A percentile compares a stretch with the other conserved stretches of the same genome.
These are phyloP conservation scores for Wickerhamiella azymoides DNA, from an alignment of 805 yeast species.

Conservation along the genomic window DNA sequence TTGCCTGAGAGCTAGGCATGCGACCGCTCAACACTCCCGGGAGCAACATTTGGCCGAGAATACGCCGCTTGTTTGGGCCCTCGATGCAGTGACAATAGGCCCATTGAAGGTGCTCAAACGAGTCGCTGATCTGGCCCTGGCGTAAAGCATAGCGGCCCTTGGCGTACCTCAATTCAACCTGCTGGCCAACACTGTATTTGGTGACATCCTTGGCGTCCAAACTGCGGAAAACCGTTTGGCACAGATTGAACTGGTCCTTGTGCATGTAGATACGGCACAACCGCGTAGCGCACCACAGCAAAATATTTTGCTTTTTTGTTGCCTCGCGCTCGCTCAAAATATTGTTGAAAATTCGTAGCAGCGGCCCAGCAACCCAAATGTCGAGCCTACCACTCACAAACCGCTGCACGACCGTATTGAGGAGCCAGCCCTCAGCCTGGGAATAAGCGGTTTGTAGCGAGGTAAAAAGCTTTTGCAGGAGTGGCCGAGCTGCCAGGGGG, in stretches of 20 bases:
- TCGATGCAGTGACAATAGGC: conserved; percentile 33
- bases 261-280: conserved; percentile 42
- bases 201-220: conserved; percentile 30
- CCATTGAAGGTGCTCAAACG: conserved; percentile 36
- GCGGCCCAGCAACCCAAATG: conserved; percentile 37
- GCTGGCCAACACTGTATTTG: conserved; percentile 14
- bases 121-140: conserved; percentile 10
- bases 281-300: conserved; percentile 39
- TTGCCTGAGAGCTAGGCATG: conserved; percentile 25
- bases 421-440: conserved; percentile 22
- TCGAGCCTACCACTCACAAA: conserved; percentile 11
- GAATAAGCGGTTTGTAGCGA: conserved; percentile 29
- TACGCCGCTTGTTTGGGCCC: conserved; percentile 27
- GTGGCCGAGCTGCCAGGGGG: conserved; percentile 35
- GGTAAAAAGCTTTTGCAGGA: conserved; percentile 34
- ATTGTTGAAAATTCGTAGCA: conserved; percentile 47
- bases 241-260: conserved; percentile 29
- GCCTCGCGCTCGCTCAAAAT: conserved; percentile 34
- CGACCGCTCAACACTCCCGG: conserved; percentile 42
- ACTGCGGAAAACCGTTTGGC: conserved; percentile 75
- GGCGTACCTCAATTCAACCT: conserved; percentile 21
- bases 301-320: conserved; percentile 32
- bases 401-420: conserved; percentile 12
- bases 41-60: conserved; percentile 39
- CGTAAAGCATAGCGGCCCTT: conserved; percentile 25